phyloP scores from a whole-genome alignment of 1,139 yeast genomes.

The Eremothecium coryli region DNA sequence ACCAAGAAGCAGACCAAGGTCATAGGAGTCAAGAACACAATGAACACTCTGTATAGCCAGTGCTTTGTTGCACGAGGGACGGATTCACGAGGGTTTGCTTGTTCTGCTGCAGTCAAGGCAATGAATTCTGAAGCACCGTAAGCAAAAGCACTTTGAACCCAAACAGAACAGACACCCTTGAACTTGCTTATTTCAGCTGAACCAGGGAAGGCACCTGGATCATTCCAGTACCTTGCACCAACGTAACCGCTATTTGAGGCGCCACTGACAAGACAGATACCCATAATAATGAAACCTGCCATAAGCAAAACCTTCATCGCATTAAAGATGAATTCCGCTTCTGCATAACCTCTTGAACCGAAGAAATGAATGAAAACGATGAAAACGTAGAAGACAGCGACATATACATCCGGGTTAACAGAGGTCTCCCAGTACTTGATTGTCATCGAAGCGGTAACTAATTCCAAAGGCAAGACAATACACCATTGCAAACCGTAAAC shows the following conservation, averaged over 20 bases:
- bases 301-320: conserved; percentile 50
- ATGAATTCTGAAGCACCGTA: conserved; percentile 74
- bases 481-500: conserved; percentile 75
- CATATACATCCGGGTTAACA: conserved; percentile 56
- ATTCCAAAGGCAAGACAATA: conserved; percentile 63
- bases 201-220: conserved; percentile 50
- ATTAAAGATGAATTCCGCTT: conserved; percentile 55
- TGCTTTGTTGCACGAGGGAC: conserved; percentile 61
- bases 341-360: conserved; percentile 66
- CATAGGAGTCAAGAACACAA: conserved; percentile 52
- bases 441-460: conserved; percentile 67
- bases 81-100: conserved; percentile 56
- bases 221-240: conserved; percentile 48
- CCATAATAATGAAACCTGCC: conserved; percentile 50
- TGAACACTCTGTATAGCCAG: conserved; percentile 57
- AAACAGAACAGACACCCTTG: conserved; percentile 71
- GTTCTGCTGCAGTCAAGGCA: conserved; percentile 80
- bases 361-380: conserved; percentile 47
- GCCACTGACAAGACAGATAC: conserved; percentile 47
- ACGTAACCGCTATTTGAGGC: conserved; percentile 46
- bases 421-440: conserved; percentile 53
- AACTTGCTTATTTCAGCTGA: conserved; percentile 31
- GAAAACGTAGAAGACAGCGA: conserved; percentile 48
- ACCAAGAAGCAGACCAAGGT: conserved; percentile 54
- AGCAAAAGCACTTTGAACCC: conserved; percentile 75